These are phyloP conservation scores for Buddleja alternifolia DNA, from an alignment of 257 asterid species.

Conservation along the genomic window DNA sequence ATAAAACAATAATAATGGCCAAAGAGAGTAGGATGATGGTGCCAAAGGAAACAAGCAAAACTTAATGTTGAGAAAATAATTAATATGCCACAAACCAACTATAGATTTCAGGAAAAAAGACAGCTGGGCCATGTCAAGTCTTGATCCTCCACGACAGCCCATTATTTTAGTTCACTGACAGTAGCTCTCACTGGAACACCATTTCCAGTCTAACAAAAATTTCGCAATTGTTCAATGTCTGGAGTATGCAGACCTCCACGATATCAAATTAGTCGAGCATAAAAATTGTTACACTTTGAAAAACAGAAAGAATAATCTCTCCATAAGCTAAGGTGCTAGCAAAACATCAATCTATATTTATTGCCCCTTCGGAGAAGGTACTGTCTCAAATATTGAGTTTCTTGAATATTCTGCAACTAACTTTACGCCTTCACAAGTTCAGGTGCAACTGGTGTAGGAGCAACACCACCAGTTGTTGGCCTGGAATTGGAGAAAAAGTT, in stretches of 20 bases:
- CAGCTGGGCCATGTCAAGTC: conserved; percentile 17
- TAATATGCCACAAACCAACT: conserved; percentile 17
- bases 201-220: conserved; percentile 21
- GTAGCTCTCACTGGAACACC: neutral
- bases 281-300: conserved; percentile 7
- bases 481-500: conserved; percentile 38
- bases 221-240: conserved; percentile 20
- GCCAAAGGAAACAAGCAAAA: conserved; percentile 11
- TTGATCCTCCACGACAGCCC: conserved; percentile 28
- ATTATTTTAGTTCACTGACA: conserved; percentile 29
- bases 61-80: no score
- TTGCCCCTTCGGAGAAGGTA: conserved; percentile 36
- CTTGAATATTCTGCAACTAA: conserved; percentile 17
- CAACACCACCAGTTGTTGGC: conserved; percentile 86
- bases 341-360: conserved; percentile 44
- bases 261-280: conserved; percentile 26
- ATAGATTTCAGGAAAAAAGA: conserved; percentile 9
- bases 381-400: conserved; percentile 27
- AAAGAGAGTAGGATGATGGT: neutral
- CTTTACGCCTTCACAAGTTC: conserved; percentile 53
- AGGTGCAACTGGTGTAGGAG: conserved; percentile 47
- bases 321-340: conserved; percentile 35
- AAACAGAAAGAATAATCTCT: conserved; percentile 33
- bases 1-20: neutral
- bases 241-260: conserved; percentile 29